phyloP scores from a whole-genome alignment of 148 eudicot species.

The Rhododendron vialii region DNA sequence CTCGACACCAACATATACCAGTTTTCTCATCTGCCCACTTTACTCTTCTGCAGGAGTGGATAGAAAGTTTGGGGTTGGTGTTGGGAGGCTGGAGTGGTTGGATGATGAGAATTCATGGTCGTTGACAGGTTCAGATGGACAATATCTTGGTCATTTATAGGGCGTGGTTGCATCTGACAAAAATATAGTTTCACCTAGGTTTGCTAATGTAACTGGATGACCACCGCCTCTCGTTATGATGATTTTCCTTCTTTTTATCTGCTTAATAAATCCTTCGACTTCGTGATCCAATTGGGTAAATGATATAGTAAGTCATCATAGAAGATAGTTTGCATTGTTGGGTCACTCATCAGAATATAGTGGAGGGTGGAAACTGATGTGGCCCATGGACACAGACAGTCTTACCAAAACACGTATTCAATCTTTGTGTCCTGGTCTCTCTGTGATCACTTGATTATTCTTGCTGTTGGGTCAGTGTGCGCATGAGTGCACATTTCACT shows the following conservation, averaged over 20 bases:
- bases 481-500: background rate
- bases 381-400: background rate
- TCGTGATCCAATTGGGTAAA: background rate
- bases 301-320: background rate
- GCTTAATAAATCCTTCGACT: background rate
- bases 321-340: background rate
- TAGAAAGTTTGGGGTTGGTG: slow-evolving; percentile 64
- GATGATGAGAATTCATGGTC: slow-evolving; percentile 60
- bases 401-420: background rate
- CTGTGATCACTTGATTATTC: background rate
- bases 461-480: background rate
- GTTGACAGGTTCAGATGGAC: slow-evolving; percentile 57
- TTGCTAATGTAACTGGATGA: slow-evolving; percentile 45
- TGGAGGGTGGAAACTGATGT: background rate
- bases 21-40: background rate
- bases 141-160: slow-evolving; percentile 65
- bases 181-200: slow-evolving; percentile 57
- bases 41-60: slow-evolving; percentile 44
- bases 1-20: slow-evolving; percentile 1
- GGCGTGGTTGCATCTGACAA: slow-evolving; percentile 89
- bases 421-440: background rate
- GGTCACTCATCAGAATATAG: background rate
- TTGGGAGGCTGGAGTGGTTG: slow-evolving; percentile 76
- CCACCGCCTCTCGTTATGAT: slow-evolving; percentile 75
- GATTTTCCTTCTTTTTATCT: background rate